Evolutionary conservation across 2,329 filamentous ascomycete genomes (phyloP).

Genomic region (Microcyclospora pomicola): DNA sequence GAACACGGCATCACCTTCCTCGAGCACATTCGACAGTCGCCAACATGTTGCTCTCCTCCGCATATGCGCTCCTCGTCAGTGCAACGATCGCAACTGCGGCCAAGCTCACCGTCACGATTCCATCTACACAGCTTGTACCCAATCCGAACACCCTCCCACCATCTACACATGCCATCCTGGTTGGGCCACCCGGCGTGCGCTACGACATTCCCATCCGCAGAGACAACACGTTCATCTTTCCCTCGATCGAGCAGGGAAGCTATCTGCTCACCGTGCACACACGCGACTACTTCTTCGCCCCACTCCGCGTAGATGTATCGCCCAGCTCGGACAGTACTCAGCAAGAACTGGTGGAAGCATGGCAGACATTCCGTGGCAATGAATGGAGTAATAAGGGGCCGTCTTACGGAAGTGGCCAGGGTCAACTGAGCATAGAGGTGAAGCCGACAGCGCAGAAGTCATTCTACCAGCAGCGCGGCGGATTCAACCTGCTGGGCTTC

Average conservation of each 20-base stretch:
- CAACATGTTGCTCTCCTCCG: neutral
- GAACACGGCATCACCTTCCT: no score
- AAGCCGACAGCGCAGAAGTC: constrained; percentile 50
- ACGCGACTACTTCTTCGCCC: constrained; percentile 59
- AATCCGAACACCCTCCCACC: constrained; percentile 36
- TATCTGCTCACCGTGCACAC: constrained; percentile 76
- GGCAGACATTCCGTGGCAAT: constrained; percentile 79
- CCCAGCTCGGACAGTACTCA: constrained; percentile 25
- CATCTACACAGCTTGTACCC: constrained; percentile 28
- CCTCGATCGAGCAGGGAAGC: constrained; percentile 53
- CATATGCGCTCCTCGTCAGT: constrained; percentile 3
- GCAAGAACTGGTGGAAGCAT: constrained; percentile 44
- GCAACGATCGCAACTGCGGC: constrained; percentile 25
- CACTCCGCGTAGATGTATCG: constrained; percentile 63
- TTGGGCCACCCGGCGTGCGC: constrained; percentile 26
- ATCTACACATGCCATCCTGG: constrained; percentile 51
- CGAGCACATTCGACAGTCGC: no score
- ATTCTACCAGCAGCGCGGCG: constrained; percentile 62
- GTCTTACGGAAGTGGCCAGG: constrained; percentile 32
- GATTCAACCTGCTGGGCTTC: constrained; percentile 55
- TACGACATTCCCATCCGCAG: constrained; percentile 51
- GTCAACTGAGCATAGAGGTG: constrained; percentile 44
- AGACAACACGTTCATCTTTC: constrained; percentile 61
- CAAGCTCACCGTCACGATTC: constrained; percentile 39
- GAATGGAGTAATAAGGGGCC: constrained; percentile 81